phyloP scores from a whole-genome alignment of 257 asterid species.

The Ballota nigra region DNA sequence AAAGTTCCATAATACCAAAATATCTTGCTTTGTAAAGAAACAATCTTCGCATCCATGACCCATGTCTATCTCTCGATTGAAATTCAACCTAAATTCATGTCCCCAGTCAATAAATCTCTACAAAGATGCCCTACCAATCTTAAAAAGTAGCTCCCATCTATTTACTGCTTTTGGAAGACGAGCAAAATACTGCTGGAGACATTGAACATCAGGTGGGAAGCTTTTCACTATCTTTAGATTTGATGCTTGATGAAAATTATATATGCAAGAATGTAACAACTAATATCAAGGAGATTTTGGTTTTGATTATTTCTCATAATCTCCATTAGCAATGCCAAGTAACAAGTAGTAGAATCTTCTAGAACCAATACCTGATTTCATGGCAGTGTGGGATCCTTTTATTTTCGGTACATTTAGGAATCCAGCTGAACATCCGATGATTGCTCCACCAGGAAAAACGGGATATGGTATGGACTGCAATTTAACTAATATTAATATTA shows the following conservation, averaged over 20 bases:
- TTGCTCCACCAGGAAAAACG: slow-evolving; percentile 98
- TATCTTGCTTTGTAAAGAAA: not conserved
- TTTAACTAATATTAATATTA: slow-evolving; percentile 47
- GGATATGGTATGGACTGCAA: slow-evolving; percentile 99
- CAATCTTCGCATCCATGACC: not conserved
- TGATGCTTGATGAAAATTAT: not conserved
- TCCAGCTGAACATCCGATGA: slow-evolving; percentile 99
- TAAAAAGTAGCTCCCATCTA: not conserved
- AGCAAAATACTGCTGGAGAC: slow-evolving; percentile 3
- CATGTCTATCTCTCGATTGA: not conserved
- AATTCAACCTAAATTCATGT: not conserved
- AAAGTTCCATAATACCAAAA: not conserved
- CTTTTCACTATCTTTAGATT: slow-evolving; percentile 2
- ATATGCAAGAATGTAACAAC: not conserved
- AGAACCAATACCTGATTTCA: slow-evolving; percentile 83
- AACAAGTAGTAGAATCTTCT: not conserved
- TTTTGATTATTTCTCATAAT: not conserved
- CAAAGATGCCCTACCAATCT: not conserved
- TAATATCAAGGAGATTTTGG: not conserved
- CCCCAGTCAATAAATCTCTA: not conserved
- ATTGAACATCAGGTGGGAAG: not conserved
- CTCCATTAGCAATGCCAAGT: slow-evolving; percentile 2
- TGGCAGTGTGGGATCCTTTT: slow-evolving; percentile 97
- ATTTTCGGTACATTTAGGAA: slow-evolving; percentile 94
- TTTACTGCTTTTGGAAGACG: not conserved